Evolutionary conservation across 805 yeast genomes (phyloP).

Genomic region (Yamadazyma phyllophila): DNA sequence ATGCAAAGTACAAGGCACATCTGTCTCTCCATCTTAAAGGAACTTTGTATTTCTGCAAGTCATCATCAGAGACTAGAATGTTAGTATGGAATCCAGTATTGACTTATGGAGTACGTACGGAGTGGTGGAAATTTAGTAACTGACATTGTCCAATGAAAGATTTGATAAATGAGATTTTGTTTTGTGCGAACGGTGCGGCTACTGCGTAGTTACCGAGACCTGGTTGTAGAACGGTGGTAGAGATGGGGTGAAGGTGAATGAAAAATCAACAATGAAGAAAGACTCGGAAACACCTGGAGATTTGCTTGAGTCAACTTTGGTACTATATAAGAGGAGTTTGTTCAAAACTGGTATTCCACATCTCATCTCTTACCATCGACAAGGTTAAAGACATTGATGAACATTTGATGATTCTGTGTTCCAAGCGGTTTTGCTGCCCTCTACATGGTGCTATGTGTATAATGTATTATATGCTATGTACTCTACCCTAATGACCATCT

Average conservation of each 20-base stretch:
- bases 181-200: background rate
- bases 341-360: too few species aligned
- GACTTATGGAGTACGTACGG: constrained; percentile 26
- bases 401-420: background rate
- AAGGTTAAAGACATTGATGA: background rate
- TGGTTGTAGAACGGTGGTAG: background rate
- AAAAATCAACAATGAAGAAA: too few species aligned
- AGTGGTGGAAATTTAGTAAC: constrained; percentile 44
- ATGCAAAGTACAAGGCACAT: constrained; percentile 61
- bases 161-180: constrained; percentile 9
- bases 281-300: too few species aligned
- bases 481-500: constrained; percentile 13
- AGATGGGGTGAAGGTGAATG: background rate
- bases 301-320: too few species aligned
- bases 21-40: constrained; percentile 82
- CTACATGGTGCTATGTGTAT: background rate
- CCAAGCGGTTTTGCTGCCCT: background rate
- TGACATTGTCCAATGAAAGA: constrained; percentile 25
- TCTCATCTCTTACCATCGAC: too few species aligned
- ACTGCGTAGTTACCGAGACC: background rate
- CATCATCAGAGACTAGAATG: constrained; percentile 67
- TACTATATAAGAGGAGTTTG: too few species aligned
- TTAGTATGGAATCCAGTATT: constrained; percentile 2
- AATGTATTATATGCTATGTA: background rate
- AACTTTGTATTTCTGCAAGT: constrained; percentile 73